Base-by-base conservation (phyloP, 2,329 filamentous ascomycete genomes). In the Colletotrichum echinochloae region DNA sequence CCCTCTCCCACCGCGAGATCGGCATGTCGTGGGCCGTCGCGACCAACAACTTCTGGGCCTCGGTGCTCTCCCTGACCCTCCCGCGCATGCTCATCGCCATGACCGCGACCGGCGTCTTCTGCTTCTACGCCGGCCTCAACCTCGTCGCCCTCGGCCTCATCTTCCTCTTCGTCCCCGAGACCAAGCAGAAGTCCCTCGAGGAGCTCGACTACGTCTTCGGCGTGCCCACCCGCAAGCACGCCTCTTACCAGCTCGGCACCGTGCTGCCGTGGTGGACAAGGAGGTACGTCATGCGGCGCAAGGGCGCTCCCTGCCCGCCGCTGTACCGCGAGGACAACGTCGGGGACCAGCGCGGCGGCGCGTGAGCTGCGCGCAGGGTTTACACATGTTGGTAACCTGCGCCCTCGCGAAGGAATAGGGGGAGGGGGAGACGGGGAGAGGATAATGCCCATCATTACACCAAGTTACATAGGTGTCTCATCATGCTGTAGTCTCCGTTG, bases 11-110 rank as follows among this genome's bases (percentile, higher is more conserved):
- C 77, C 82, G 89, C 72, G 89, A 91, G 77, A 84, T 90, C 5
- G 89, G 89, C 44, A 91, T 91, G 89, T 84, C 83, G 0, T 90
- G 86, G 79, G 88, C 88, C 6, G 89, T 91, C 1, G 87, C 88
- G 2, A 90, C 88, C 1, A 88, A 87, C 74, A 83, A 87, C 72
- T 87, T 86, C 79, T 88, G 85, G 80, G 85, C 82, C 9, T 80
- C 83, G 7, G 79, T 88, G 2, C 78, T 89, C 6, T 82, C 84
- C 2, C 81, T 87, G 18, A 87, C 86, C 0, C 86, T 88, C 73
- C 86, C 86, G 26, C 81, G 83, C 33, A 81, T 88, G 76, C 78
- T 88, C 49, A 75, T 76, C 20, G 75, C 75, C 26, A 75, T 83
- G 71, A 76, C 74, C 0, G 69, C 77, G 0, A 77, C 77, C 0